phyloP scores from a whole-genome alignment of 2,329 filamentous ascomycete species.

The Colletotrichum sp. region DNA sequence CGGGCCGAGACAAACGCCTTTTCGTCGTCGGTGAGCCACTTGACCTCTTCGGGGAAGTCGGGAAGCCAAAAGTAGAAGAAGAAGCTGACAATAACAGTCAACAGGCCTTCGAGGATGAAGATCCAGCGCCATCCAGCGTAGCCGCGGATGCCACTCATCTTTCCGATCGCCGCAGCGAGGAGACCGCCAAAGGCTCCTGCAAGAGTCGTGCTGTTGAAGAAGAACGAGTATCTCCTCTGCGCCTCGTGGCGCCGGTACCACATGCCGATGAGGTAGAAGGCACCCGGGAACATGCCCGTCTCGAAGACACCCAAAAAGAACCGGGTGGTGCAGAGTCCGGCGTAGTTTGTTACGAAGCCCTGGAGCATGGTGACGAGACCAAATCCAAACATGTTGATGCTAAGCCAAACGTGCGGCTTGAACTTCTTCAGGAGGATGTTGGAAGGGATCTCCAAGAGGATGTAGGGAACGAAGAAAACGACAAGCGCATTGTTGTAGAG shows the following conservation, averaged over 20 bases:
- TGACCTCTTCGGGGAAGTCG: constrained; percentile 76
- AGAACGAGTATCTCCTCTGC: constrained; percentile 91
- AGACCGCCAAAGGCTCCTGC: constrained; percentile 29
- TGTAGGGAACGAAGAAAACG: constrained; percentile 84
- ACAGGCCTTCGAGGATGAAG: constrained; percentile 76
- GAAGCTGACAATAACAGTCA: constrained; percentile 67
- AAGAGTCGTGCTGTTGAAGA: constrained; percentile 80
- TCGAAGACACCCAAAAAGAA: constrained; percentile 86
- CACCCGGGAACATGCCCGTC: constrained; percentile 66
- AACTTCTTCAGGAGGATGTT: constrained; percentile 39
- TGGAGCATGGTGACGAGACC: constrained; percentile 77
- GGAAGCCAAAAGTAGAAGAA: constrained; percentile 74
- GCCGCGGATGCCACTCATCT: constrained; percentile 74
- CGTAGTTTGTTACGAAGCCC: constrained; percentile 79
- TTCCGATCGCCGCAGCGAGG: constrained; percentile 49
- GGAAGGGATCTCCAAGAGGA: constrained; percentile 70
- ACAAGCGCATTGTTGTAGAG: constrained; percentile 79
- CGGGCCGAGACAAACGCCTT: constrained; percentile 69
- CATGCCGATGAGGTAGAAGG: constrained; percentile 79
- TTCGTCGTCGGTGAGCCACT: constrained; percentile 76
- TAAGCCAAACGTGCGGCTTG: constrained; percentile 72
- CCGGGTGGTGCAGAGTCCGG: constrained; percentile 76
- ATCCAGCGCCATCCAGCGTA: constrained; percentile 84
- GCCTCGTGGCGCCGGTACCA: constrained; percentile 90
- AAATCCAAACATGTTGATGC: constrained; percentile 84